Conservation (phyloP, 2,329 filamentous ascomycete species). For the Didymella exigua region DNA sequence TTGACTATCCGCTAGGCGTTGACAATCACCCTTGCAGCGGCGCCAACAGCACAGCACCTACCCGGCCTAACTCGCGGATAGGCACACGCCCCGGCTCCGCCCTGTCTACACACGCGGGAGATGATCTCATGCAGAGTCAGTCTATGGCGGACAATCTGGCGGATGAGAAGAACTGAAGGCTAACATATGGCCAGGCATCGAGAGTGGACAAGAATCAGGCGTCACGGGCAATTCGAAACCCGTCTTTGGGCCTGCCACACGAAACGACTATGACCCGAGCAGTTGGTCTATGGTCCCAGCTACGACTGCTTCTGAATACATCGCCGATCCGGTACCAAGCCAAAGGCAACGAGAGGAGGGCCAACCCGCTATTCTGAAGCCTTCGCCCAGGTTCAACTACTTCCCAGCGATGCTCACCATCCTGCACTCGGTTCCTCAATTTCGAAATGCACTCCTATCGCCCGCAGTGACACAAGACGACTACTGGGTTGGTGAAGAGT, state of each 20-base stretch:
- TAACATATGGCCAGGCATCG: slow-evolving; percentile 39
- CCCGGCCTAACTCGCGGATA: slow-evolving; percentile 42
- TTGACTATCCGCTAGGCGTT: slow-evolving; percentile 40
- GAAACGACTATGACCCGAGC: slow-evolving; percentile 59
- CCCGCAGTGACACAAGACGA: slow-evolving; percentile 52
- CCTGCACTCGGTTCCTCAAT: slow-evolving; percentile 65
- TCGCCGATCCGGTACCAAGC: slow-evolving; percentile 59
- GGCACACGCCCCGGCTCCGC: slow-evolving; percentile 39
- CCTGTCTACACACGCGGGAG: slow-evolving; percentile 38
- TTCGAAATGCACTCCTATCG: slow-evolving; percentile 61
- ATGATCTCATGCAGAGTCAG: slow-evolving; percentile 44
- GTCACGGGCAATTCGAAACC: slow-evolving; percentile 51
- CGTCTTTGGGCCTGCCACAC: slow-evolving; percentile 61
- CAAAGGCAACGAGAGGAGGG: slow-evolving; percentile 55
- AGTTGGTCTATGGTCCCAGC: slow-evolving; percentile 63
- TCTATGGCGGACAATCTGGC: slow-evolving; percentile 2
- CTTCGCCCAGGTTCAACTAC: slow-evolving; percentile 58
- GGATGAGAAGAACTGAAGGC: background rate
- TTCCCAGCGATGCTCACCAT: slow-evolving; percentile 66
- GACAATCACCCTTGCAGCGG: slow-evolving; percentile 42
- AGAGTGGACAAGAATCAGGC: slow-evolving; percentile 59
- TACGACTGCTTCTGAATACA: slow-evolving; percentile 54
- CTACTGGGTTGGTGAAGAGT: slow-evolving; percentile 63
- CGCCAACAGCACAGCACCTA: slow-evolving; percentile 43
- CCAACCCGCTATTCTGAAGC: slow-evolving; percentile 64